Conservation (phyloP, 768 basidiomycete species). For the Botryobasidium botryosum region DNA sequence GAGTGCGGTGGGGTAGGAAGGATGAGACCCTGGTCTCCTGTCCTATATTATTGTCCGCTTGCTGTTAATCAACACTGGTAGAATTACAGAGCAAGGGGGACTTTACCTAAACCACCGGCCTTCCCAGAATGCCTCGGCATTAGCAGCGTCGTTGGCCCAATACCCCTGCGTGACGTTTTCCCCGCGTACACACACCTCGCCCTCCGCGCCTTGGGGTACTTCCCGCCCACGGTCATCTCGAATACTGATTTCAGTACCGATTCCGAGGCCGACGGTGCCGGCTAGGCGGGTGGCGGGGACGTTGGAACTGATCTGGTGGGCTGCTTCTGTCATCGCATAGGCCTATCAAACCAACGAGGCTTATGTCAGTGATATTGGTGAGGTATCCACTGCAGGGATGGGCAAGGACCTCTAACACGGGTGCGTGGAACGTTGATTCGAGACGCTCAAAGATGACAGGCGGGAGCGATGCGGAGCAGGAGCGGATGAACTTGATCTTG, state of each 20-base stretch:
- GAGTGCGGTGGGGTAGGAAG: too few relatives aligned
- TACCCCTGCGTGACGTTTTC: constrained; percentile 37
- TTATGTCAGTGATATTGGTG: too few relatives aligned
- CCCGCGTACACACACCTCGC: constrained; percentile 38
- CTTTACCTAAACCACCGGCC: constrained; percentile 31
- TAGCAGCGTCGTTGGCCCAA: constrained; percentile 29
- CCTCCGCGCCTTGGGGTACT: constrained; percentile 26
- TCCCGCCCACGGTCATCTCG: constrained; percentile 19
- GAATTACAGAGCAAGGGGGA: neutral
- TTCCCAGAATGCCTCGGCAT: constrained; percentile 29
- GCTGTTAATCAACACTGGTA: neutral
- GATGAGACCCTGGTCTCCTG: constrained; percentile 17
- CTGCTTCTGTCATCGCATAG: constrained; percentile 39
- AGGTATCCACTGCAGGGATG: too few relatives aligned
- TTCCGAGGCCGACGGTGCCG: constrained; percentile 20
- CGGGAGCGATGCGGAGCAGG: constrained; percentile 33
- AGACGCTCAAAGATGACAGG: constrained; percentile 35
- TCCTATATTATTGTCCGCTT: constrained; percentile 9
- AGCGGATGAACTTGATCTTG: constrained; percentile 22
- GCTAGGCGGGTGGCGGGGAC: constrained; percentile 16
- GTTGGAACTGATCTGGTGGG: constrained; percentile 19
- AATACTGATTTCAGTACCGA: constrained; percentile 20
- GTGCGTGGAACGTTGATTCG: constrained; percentile 32
- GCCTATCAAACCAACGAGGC: too few relatives aligned
- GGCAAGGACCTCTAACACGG: constrained; percentile 39